Conservation (phyloP, 164 flowering plant genomes). For the Annona squamosa region DNA sequence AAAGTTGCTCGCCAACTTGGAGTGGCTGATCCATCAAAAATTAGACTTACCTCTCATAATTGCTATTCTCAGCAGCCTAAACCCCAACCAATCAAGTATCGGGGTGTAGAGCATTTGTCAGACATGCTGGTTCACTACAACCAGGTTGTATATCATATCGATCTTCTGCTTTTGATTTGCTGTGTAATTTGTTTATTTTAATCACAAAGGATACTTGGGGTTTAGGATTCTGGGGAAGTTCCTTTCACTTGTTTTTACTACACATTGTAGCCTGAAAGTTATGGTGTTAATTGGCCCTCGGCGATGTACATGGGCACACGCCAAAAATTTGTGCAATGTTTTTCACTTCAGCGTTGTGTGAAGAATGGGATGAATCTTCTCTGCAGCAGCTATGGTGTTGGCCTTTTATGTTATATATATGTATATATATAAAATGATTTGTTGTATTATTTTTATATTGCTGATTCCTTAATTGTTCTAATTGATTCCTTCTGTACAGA, state of each 20-base stretch:
- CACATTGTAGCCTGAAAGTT: too few species aligned
- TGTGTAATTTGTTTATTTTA: too few species aligned
- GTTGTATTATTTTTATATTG: not conserved
- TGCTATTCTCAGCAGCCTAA: slow-evolving; percentile 96
- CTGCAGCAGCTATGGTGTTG: not conserved
- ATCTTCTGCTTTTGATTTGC: not conserved
- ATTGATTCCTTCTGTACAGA: slow-evolving; percentile 32
- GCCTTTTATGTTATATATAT: not conserved
- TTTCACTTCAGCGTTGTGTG: not conserved
- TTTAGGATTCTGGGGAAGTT: not conserved
- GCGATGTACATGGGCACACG: too few species aligned
- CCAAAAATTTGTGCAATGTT: not conserved
- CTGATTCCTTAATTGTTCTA: not conserved
- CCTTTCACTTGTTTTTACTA: too few species aligned
- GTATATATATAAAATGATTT: too few species aligned
- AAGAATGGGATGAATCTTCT: not conserved
- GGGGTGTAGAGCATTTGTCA: slow-evolving; percentile 76
- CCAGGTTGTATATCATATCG: slow-evolving; percentile 45
- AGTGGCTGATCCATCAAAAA: slow-evolving; percentile 87
- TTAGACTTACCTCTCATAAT: slow-evolving; percentile 88
- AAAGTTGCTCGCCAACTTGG: slow-evolving; percentile 70
- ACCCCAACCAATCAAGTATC: slow-evolving; percentile 83
- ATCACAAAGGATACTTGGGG: not conserved
- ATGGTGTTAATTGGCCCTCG: too few species aligned
- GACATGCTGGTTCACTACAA: slow-evolving; percentile 92